Conservation (phyloP, 2,329 filamentous ascomycete genomes). For the Apiospora hydei region DNA sequence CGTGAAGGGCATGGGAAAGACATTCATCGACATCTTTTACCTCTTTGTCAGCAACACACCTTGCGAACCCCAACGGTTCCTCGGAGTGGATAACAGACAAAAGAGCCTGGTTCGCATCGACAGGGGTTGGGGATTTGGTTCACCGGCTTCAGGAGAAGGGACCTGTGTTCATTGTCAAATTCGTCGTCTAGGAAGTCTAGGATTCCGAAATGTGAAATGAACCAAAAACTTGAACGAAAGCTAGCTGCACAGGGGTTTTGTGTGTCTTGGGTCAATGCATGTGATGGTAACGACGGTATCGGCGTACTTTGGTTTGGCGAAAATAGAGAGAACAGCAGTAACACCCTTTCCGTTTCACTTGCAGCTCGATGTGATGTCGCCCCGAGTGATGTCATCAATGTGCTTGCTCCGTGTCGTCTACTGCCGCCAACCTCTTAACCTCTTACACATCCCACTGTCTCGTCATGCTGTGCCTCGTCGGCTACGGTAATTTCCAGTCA, state of each 20-base stretch:
- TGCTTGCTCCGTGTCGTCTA: neutral
- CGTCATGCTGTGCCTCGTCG: no score
- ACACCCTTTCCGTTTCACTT: constrained; percentile 10
- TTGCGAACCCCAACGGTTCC: constrained; percentile 34
- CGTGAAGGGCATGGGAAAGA: constrained; percentile 43
- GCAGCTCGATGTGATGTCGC: constrained; percentile 1
- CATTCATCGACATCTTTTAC: constrained; percentile 38
- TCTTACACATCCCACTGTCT: neutral
- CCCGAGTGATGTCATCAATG: constrained; percentile 6
- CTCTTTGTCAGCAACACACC: constrained; percentile 39
- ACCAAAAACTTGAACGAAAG: constrained; percentile 34
- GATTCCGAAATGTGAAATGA: constrained; percentile 45
- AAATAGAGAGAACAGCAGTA: constrained; percentile 21
- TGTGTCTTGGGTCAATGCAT: constrained; percentile 21
- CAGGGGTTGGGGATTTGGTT: constrained; percentile 29
- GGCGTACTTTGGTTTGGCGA: constrained; percentile 21
- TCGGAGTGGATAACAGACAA: constrained; percentile 21
- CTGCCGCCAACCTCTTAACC: neutral
- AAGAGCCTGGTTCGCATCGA: constrained; percentile 27
- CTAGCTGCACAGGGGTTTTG: constrained; percentile 19
- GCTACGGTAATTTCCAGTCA: no score
- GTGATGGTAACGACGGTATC: constrained; percentile 22
- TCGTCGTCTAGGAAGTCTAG: constrained; percentile 44
- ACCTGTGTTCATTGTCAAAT: constrained; percentile 45
- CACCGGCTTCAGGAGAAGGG: constrained; percentile 34